Percentiles rank a stretch among this genome's conserved stretches.
These are phyloP conservation scores for Patellaria atrata DNA, from an alignment of 495 filamentous ascomycete species.

Conservation along the genomic window DNA sequence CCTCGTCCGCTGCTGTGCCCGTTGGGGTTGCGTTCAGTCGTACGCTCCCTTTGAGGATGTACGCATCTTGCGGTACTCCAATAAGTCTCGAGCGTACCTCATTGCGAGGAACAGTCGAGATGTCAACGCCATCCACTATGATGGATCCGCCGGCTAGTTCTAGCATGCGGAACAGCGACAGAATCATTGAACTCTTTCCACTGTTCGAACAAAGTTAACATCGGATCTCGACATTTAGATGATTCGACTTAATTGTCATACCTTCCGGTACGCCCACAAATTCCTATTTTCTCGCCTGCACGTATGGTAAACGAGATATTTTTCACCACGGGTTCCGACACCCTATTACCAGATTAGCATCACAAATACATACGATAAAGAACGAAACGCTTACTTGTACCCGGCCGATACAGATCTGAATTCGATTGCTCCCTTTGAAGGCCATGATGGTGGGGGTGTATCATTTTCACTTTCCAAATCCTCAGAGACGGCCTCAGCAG, in stretches of 20 bases:
- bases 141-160: constrained; percentile 31
- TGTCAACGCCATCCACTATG: constrained; percentile 34
- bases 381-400: constrained; percentile 6
- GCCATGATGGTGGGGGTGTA: constrained; percentile 33
- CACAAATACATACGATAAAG: too few relatives aligned
- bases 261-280: constrained; percentile 25
- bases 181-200: constrained; percentile 36
- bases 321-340: constrained; percentile 27
- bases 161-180: constrained; percentile 41
- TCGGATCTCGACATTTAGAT: too few relatives aligned
- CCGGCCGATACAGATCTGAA: constrained; percentile 22
- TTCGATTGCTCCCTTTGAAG: constrained; percentile 35
- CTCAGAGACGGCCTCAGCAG: constrained; percentile 35
- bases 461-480: constrained; percentile 29
- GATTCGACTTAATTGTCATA: too few relatives aligned
- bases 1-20: constrained; percentile 18
- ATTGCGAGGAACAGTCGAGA: constrained; percentile 33
- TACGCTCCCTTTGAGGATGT: constrained; percentile 35
- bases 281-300: constrained; percentile 43
- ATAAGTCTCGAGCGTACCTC: constrained; percentile 36
- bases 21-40: constrained; percentile 16
- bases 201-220: constrained; percentile 14
- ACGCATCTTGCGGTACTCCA: constrained; percentile 44
- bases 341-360: neutral
- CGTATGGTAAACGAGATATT: constrained; percentile 36